Conservation (phyloP, 2,329 filamentous ascomycete genomes). For the Trichoderma aggressivum region DNA sequence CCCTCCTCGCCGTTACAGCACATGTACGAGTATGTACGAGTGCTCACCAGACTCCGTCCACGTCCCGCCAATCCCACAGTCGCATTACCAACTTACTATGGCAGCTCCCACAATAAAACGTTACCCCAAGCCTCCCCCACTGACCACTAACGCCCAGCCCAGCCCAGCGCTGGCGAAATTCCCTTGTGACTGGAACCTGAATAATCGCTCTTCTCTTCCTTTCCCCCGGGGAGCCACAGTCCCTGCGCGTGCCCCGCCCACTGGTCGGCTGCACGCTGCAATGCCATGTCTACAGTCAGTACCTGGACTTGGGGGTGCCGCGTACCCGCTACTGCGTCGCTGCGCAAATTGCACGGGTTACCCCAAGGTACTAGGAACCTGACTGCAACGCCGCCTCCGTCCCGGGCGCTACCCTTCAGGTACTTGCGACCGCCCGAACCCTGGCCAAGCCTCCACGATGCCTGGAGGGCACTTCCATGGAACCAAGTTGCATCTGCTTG, state of each 20-base stretch:
- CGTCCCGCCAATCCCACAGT: background rate
- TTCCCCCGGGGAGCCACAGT: constrained; percentile 20
- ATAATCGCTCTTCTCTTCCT: constrained; percentile 18
- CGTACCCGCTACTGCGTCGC: background rate
- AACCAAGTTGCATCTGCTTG: background rate
- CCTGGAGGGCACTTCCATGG: background rate
- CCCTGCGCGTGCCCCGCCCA: background rate
- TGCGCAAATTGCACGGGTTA: background rate
- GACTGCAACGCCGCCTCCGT: background rate
- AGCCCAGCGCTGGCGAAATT: background rate
- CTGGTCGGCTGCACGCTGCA: background rate
- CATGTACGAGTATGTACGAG: too few species aligned
- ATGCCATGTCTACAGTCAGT: background rate
- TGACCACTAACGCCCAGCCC: background rate
- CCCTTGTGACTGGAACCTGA: background rate
- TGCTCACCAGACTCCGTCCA: background rate
- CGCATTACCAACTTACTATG: background rate
- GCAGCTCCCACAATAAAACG: background rate
- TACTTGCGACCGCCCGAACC: background rate
- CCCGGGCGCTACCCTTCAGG: background rate
- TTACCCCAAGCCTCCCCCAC: constrained; percentile 2
- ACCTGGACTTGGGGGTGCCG: background rate
- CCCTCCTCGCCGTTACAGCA: too few species aligned
- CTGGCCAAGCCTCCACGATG: background rate
- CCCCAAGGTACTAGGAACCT: background rate